Conservation (phyloP, 257 asterid genomes). For the Capsicum rhomboideum region DNA sequence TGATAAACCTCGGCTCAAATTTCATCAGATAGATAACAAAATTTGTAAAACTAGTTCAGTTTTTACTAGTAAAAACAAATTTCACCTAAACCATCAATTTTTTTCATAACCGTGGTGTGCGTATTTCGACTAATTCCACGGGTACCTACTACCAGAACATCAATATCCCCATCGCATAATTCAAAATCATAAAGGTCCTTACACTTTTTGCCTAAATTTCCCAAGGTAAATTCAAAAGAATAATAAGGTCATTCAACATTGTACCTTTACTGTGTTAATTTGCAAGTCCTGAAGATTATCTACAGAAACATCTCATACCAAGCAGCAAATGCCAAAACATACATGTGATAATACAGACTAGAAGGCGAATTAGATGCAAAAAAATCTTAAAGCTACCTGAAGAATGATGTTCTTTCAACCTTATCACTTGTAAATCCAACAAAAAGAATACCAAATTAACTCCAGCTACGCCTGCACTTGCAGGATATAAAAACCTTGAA, state of each 20-base stretch:
- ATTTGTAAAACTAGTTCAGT: too few relatives aligned
- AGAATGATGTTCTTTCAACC: slow-evolving; percentile 1
- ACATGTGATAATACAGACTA: neutral
- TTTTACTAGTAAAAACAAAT: too few relatives aligned
- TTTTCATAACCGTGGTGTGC: too few relatives aligned
- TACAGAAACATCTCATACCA: slow-evolving; percentile 1
- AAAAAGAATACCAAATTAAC: neutral
- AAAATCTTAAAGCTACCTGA: neutral
- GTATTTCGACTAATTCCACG: too few relatives aligned
- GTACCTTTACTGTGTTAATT: neutral
- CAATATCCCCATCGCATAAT: too few relatives aligned
- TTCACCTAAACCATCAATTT: too few relatives aligned
- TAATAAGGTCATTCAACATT: neutral
- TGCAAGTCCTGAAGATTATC: neutral
- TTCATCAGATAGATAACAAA: too few relatives aligned
- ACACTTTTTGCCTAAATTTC: neutral
- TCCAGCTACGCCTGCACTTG: neutral
- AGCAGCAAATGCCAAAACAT: neutral
- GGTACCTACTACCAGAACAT: too few relatives aligned
- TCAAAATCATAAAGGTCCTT: neutral
- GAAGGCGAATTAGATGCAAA: neutral
- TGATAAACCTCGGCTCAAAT: neutral
- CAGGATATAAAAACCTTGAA: neutral
- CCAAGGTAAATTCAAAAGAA: neutral
- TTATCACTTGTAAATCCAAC: slow-evolving; percentile 3